Percentiles rank a stretch among this genome's conserved stretches.
phyloP scores from a whole-genome alignment of 208 protist species.

The Acanthamoeba royreba region DNA sequence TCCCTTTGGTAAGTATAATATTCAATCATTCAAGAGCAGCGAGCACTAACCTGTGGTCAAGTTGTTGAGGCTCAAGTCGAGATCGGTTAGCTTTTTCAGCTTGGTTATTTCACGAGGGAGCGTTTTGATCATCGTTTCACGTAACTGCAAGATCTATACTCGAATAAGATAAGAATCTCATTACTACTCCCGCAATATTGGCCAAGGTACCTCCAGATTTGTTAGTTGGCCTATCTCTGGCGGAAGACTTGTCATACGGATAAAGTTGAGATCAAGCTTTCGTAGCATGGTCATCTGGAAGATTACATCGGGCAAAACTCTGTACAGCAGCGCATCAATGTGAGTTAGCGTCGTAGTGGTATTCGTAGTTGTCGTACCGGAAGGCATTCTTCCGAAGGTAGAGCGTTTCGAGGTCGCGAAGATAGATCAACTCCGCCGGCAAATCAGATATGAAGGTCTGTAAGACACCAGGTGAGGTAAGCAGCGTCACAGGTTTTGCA shows the following conservation, averaged over 20 bases:
- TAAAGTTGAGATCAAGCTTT: slow-evolving; percentile 46
- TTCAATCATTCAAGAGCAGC: background rate
- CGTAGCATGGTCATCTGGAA: background rate
- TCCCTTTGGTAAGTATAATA: background rate
- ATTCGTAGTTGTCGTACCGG: background rate
- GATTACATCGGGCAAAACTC: slow-evolving; percentile 7
- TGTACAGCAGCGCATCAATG: background rate
- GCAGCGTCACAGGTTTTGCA: too few relatives aligned
- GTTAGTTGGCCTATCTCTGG: background rate
- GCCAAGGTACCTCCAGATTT: background rate
- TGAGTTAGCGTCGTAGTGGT: background rate
- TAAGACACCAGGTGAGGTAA: background rate
- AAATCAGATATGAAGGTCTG: background rate
- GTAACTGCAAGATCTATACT: background rate
- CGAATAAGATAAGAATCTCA: background rate
- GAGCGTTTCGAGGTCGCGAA: background rate
- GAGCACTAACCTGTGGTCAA: background rate
- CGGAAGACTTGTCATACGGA: slow-evolving; percentile 1
- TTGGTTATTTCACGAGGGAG: slow-evolving; percentile 22
- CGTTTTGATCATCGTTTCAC: slow-evolving; percentile 40
- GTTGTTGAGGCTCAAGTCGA: slow-evolving; percentile 43
- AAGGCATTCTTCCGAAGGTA: slow-evolving; percentile 18
- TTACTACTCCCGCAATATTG: background rate
- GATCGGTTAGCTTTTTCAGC: background rate
- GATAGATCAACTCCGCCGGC: background rate